Base-by-base conservation (phyloP, 2,329 filamentous ascomycete genomes). In the Talaromyces sp. region DNA sequence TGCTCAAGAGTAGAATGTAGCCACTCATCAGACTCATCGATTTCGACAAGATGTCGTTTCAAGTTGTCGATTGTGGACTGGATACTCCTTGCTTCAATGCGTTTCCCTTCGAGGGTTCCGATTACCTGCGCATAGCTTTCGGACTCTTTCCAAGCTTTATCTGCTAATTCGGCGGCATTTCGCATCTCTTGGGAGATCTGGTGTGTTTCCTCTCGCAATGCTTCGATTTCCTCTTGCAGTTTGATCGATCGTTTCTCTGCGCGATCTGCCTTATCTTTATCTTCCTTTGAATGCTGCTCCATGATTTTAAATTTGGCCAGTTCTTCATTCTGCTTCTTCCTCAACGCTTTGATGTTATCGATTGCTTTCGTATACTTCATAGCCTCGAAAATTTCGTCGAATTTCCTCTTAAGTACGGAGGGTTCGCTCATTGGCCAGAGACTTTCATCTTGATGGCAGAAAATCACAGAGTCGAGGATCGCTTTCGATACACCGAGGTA, bases 361-460 rank as follows among this genome's bases (percentile, higher is more conserved):
- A 99, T 96, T 19, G 93, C 95, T 73, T 97, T 97, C 39, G 93
- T 97, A 77, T 98, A 99, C 75, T 97, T 97, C 78, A 92, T 83
- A 1, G 95, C 95, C 78, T 98, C 95, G 70, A 99, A 99, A 11
- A 99, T 99, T 75, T 97, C 92, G 74, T 99, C 95, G 67, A 99
- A 99, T 61, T 89, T 90, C 77, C 96, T 96, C 79, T 99, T 99
- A 60, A 99, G 82, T 0, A 87, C 87, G 0, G 86, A 82, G 0
- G 95, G 92, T 72, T 96, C 92, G 74, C 92, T 96, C 84, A 99
- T 88, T 0, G 95, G 95, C 95, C 95, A 99, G 33, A 98, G 79
- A 31, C 94, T 97, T 70, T 99, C 95, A 75, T 99, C 95, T 75
- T 99, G 95, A 74, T 99, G 95, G 76, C 95, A 99, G 79, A 99